phyloP scores from a whole-genome alignment of 768 basidiomycete species.

The Boletus fagicola region DNA sequence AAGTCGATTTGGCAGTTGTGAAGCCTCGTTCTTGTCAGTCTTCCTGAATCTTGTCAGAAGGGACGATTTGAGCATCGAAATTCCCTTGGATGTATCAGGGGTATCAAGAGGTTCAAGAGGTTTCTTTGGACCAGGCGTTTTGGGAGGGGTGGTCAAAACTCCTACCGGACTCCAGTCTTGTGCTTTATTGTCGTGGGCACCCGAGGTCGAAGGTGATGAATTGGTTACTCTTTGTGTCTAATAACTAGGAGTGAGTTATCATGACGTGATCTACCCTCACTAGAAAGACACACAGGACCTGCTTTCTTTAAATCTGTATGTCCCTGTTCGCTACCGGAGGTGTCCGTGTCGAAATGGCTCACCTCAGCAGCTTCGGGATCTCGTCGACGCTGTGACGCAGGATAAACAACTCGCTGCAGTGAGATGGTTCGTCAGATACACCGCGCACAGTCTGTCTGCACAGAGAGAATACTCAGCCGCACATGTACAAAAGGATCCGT shows the following conservation, averaged over 20 bases:
- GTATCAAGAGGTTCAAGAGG: too few relatives aligned
- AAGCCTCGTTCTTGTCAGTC: too few relatives aligned
- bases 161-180: too few relatives aligned
- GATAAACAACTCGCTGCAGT: not conserved
- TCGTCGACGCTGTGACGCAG: too few relatives aligned
- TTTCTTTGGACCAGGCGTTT: too few relatives aligned
- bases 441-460: not conserved
- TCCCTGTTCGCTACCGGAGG: not conserved
- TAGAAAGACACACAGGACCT: not conserved
- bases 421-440: not conserved
- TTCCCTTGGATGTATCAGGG: too few relatives aligned
- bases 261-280: too few relatives aligned
- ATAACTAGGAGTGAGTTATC: not conserved
- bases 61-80: too few relatives aligned
- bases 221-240: not conserved
- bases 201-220: not conserved
- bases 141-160: too few relatives aligned
- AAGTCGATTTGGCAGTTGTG: too few relatives aligned
- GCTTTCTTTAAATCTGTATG: not conserved
- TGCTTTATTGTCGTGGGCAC: not conserved
- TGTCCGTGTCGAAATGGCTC: too few relatives aligned
- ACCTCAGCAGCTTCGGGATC: not conserved
- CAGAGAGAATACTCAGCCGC: not conserved
- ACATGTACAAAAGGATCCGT: not conserved
- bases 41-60: too few relatives aligned